Base-by-base conservation (phyloP, 2,329 filamentous ascomycete genomes). In the Biscogniauxia sp. region DNA sequence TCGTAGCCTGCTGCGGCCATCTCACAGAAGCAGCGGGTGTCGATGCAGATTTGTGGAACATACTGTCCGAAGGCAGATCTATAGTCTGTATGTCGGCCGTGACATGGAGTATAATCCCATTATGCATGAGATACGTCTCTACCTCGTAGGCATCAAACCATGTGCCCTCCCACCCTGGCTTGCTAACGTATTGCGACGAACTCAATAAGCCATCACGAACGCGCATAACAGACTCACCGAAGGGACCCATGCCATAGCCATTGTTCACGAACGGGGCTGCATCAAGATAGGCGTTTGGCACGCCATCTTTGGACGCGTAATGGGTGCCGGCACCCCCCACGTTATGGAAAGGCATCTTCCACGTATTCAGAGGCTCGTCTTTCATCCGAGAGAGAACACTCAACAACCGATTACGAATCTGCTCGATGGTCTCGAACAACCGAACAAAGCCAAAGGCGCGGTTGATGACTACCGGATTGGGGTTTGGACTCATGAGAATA, bases 91-190 rank as follows among this genome's bases (percentile, higher is more conserved):
- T 87, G 19, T 89, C 87, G 9, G 83, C 79, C 9, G 80, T 77
- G 0, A 83, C 81, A 9, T 88, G 83, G 56, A 93, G 86, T 53
- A 78, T 72, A 28, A 92, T 83, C 5, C 87, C 87, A 28, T 84
- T 82, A 55, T 84, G 80, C 50, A 82, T 82, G 2, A 96, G 77
- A 70, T 93, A 95, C 13, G 84, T 80, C 73, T 95, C 89, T 0
- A 93, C 87, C 72, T 95, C 92, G 61, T 91, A 83, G 0, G 87
- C 78, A 69, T 95, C 91, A 66, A 90, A 91, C 79, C 91, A 95
- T 55, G 91, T 85, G 4, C 90, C 90, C 61, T 89, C 84, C 62
- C 88, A 90, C 0, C 86, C 89, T 0, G 83, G 80, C 7, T 88
- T 73, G 49, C 80, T 81, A 64, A 84, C 81, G 20, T 77, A 77